phyloP scores from a whole-genome alignment of 176 grass and related monocot genomes.

The Lolium perenne region DNA sequence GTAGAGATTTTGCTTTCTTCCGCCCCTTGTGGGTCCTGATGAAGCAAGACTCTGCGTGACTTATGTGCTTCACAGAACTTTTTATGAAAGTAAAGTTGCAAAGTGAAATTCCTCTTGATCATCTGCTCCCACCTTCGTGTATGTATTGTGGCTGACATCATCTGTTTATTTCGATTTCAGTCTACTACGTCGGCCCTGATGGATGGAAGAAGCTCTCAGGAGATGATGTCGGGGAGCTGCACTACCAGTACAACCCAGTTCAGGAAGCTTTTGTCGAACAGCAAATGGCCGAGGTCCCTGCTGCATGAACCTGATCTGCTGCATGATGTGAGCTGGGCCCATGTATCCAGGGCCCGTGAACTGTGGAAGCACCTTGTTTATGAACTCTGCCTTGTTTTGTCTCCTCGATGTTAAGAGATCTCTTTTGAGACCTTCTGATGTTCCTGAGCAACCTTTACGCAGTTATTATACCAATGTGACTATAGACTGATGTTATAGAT shows the following conservation, averaged over 20 bases:
- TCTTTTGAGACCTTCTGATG: slow-evolving; percentile 19
- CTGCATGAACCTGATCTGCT: slow-evolving; percentile 42
- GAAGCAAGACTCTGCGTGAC: too few species aligned
- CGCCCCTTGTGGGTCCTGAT: too few species aligned
- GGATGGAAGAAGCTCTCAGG: slow-evolving; percentile 97
- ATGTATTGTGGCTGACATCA: background rate
- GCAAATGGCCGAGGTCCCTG: slow-evolving; percentile 74
- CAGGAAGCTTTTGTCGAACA: slow-evolving; percentile 63
- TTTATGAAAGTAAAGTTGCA: background rate
- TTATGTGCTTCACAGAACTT: background rate
- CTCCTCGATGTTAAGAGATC: background rate
- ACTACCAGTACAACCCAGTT: slow-evolving; percentile 89
- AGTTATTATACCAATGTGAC: background rate
- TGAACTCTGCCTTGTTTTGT: slow-evolving; percentile 42
- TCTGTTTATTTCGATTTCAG: slow-evolving; percentile 42
- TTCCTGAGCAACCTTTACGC: background rate
- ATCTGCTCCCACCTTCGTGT: background rate
- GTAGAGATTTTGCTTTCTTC: too few species aligned
- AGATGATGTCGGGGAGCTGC: slow-evolving; percentile 90
- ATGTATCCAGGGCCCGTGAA: slow-evolving; percentile 9
- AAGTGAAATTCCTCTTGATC: background rate
- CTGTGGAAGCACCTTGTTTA: slow-evolving; percentile 35
- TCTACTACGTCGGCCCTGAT: slow-evolving; percentile 82
- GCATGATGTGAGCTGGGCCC: background rate
- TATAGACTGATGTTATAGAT: slow-evolving; percentile 33